Base-by-base conservation (phyloP, 192 early-diverging fungal species). In the Spinellus fusiger region DNA sequence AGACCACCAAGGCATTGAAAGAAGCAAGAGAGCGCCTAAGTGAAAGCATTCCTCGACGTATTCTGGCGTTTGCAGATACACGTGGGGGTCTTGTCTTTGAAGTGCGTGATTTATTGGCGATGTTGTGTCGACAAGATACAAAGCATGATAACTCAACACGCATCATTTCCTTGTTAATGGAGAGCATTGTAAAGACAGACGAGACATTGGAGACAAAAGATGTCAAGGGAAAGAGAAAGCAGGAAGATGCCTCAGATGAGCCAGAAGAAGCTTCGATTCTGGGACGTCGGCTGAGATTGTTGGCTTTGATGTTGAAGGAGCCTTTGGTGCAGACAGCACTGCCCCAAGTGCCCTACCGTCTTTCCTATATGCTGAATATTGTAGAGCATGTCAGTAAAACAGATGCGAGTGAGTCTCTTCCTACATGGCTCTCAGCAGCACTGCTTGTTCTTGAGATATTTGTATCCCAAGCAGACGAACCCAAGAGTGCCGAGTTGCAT, bases 391-490 rank as follows among this genome's bases (percentile, higher is more conserved):
- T 66, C 12, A 34, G 32, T 1, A 61, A 71, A 26, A 6, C 50
- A 12, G 22, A 53, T 15, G 35, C 27, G 0, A 59, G 73, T 46
- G 55, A 61, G 15, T 59, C 66, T 26, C 31, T 60, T 18, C 70
- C 80, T 4, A 10, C 64, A 4, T 90, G 85, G 85, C 58, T 84
- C 9, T 68, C 87, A 25, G 62, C 86, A 0, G 66, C 76, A 25
- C 66, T 89, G 2, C 65, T 92, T 26, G 76, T 89, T 22, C 23
- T 92, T 15, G 90, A 92, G 55, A 53, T 76, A 2, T 77, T 82
- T 52, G 65, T 90, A 6, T 82, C 86, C 13, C 49, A 84, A 13
- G 37, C 78, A 15, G 86, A 92, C 56, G 85, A 90, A 60, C 85
- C 87, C 4, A 52, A 27, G 13, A 35, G 48, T 5, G 62, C 35